Conservation (phyloP, 352 stramenopile species). For the Pythium dissimile region DNA sequence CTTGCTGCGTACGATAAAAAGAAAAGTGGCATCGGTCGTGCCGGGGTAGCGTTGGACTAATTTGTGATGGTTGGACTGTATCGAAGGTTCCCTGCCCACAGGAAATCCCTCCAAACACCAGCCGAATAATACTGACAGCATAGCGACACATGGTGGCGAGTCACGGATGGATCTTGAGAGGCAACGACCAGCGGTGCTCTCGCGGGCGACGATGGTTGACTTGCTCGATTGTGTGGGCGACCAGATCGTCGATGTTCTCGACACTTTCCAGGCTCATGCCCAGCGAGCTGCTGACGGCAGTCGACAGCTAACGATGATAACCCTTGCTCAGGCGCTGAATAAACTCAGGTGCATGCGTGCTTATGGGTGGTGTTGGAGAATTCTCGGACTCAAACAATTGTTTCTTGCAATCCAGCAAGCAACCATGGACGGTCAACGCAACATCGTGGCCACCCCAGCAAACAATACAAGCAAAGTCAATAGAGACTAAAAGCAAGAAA, state of each 20-base stretch:
- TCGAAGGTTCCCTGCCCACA: not conserved
- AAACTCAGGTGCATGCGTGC: slow-evolving; percentile 34
- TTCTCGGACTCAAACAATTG: too few relatives aligned
- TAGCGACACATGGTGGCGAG: too few relatives aligned
- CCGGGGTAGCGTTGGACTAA: too few relatives aligned
- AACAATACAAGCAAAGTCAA: too few relatives aligned
- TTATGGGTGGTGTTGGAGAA: too few relatives aligned
- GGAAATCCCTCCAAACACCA: not conserved
- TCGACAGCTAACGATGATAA: slow-evolving; percentile 41
- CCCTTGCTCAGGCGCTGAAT: slow-evolving; percentile 38
- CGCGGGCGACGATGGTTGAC: slow-evolving; percentile 40
- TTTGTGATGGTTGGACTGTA: not conserved
- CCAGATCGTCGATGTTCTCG: slow-evolving; percentile 50
- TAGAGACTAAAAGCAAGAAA: too few relatives aligned
- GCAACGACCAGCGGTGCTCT: not conserved
- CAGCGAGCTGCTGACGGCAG: slow-evolving; percentile 14
- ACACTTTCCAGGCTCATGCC: slow-evolving; percentile 44
- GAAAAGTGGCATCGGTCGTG: too few relatives aligned
- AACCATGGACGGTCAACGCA: not conserved
- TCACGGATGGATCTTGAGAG: not conserved
- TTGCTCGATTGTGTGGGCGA: slow-evolving; percentile 65
- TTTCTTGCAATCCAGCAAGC: not conserved
- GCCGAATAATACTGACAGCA: too few relatives aligned
- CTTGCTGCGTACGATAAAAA: slow-evolving; percentile 23
- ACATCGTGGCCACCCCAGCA: too few relatives aligned